Percentiles rank a stretch among this genome's conserved stretches.
Conservation (phyloP, 305 asterid species). For the Withania somnifera region DNA sequence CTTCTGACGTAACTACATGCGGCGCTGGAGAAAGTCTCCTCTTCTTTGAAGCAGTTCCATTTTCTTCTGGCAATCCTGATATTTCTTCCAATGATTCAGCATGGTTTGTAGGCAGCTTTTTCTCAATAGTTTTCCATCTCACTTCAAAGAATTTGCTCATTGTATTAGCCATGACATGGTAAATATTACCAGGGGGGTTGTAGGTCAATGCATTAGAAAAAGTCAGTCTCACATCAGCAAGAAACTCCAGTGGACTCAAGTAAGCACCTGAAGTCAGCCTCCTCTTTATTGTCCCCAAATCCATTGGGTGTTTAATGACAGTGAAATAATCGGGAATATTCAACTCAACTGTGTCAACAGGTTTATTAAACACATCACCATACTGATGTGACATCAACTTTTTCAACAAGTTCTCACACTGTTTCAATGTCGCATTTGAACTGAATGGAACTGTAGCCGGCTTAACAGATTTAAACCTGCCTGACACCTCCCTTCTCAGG, state of each 20-base stretch:
- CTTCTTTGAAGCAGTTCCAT: conserved; percentile 38
- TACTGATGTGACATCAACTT: conserved; percentile 52
- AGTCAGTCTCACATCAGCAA: conserved; percentile 66
- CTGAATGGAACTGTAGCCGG: conserved; percentile 14
- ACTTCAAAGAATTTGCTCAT: conserved; percentile 54
- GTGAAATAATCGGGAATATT: conserved; percentile 64
- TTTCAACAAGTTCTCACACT: conserved; percentile 62
- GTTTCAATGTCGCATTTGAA: conserved; percentile 35
- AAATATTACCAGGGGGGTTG: conserved; percentile 62
- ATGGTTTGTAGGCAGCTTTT: conserved; percentile 28
- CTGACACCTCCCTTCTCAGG: conserved; percentile 48
- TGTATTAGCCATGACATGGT: conserved; percentile 47
- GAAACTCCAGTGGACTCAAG: conserved; percentile 48
- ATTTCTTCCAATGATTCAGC: conserved; percentile 22
- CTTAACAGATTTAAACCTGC: conserved; percentile 41
- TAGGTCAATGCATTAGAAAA: conserved; percentile 78
- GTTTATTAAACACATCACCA: conserved; percentile 55
- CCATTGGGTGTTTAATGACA: conserved; percentile 79
- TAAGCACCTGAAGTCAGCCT: conserved; percentile 45
- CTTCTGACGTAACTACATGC: conserved; percentile 31
- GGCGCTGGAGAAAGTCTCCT: conserved; percentile 46
- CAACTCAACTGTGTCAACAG: conserved; percentile 64
- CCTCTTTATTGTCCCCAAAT: conserved; percentile 63
- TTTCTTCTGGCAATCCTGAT: conserved; percentile 29
- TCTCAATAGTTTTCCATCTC: conserved; percentile 61